Evolutionary conservation across 23 red algal species (phyloP).

Genomic region (Gracilariopsis chorda): DNA sequence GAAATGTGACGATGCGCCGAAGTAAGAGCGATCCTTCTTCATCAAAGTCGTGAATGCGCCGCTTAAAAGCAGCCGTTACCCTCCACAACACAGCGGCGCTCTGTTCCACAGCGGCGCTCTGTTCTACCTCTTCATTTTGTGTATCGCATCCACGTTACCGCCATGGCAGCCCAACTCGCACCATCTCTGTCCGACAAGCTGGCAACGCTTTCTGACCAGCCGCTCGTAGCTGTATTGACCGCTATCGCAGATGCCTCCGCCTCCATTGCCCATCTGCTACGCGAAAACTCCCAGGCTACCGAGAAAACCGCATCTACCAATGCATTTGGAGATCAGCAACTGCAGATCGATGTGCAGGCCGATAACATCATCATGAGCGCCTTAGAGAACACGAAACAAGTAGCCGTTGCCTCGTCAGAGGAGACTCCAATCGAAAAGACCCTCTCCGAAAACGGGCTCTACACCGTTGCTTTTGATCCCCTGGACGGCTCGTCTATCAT

Average conservation of each 20-base stretch:
- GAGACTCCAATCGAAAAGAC: constrained; percentile 36
- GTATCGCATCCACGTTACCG: too few relatives aligned
- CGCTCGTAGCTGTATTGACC: not conserved
- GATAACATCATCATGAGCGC: constrained; percentile 52
- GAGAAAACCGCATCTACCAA: constrained; percentile 44
- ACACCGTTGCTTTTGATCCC: constrained; percentile 87
- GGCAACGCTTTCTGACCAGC: not conserved
- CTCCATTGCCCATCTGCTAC: not conserved
- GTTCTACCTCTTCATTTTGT: too few relatives aligned
- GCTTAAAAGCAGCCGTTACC: too few relatives aligned
- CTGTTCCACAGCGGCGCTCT: too few relatives aligned
- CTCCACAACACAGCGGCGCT: too few relatives aligned
- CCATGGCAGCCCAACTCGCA: too few relatives aligned
- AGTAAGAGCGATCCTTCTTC: too few relatives aligned
- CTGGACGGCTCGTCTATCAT: constrained; percentile 91
- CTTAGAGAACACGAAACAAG: constrained; percentile 11
- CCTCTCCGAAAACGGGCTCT: not conserved
- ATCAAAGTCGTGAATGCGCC: too few relatives aligned
- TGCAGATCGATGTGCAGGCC: constrained; percentile 63
- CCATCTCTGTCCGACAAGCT: constrained; percentile 14
- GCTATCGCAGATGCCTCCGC: not conserved
- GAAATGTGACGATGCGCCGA: too few relatives aligned
- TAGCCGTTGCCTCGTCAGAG: constrained; percentile 70
- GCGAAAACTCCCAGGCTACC: not conserved
- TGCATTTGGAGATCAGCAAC: constrained; percentile 71